phyloP scores from a whole-genome alignment of 106 monocot species.

The Alisma plantagoaquatica region DNA sequence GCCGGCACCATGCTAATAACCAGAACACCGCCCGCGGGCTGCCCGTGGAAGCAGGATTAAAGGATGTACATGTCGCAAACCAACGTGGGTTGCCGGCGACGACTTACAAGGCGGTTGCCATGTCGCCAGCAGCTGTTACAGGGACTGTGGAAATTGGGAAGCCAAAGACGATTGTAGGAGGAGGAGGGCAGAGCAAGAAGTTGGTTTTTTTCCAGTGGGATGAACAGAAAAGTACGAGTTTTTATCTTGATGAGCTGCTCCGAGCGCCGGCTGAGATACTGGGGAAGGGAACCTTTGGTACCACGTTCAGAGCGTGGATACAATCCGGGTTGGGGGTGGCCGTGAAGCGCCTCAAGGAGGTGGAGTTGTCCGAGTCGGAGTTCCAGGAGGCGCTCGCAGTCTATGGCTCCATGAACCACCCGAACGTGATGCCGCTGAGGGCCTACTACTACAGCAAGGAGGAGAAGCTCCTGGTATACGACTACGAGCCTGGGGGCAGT shows the following conservation, averaged over 20 bases:
- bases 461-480: slow-evolving; percentile 85
- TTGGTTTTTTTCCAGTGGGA: slow-evolving; percentile 66
- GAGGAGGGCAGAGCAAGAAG: slow-evolving; percentile 19
- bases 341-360: slow-evolving; percentile 82
- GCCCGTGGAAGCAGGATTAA: slow-evolving; percentile 2
- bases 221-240: slow-evolving; percentile 12
- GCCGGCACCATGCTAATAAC: not conserved
- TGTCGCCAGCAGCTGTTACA: not conserved
- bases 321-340: slow-evolving; percentile 55
- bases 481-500: slow-evolving; percentile 78
- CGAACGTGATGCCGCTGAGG: slow-evolving; percentile 41
- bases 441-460: slow-evolving; percentile 74
- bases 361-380: slow-evolving; percentile 42
- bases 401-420: slow-evolving; percentile 48
- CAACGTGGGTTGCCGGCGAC: too few species aligned
- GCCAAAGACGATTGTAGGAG: not conserved
- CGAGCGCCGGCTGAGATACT: slow-evolving; percentile 72
- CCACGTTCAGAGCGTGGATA: slow-evolving; percentile 70
- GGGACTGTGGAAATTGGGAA: slow-evolving; percentile 1
- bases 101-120: too few species aligned
- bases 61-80: too few species aligned
- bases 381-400: slow-evolving; percentile 50
- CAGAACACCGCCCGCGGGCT: not conserved
- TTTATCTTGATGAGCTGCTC: slow-evolving; percentile 44
- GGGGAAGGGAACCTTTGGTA: slow-evolving; percentile 87